These are phyloP conservation scores for Ophiostoma sp. DNA, from an alignment of 2,329 filamentous ascomycete species.

Conservation along the genomic window DNA sequence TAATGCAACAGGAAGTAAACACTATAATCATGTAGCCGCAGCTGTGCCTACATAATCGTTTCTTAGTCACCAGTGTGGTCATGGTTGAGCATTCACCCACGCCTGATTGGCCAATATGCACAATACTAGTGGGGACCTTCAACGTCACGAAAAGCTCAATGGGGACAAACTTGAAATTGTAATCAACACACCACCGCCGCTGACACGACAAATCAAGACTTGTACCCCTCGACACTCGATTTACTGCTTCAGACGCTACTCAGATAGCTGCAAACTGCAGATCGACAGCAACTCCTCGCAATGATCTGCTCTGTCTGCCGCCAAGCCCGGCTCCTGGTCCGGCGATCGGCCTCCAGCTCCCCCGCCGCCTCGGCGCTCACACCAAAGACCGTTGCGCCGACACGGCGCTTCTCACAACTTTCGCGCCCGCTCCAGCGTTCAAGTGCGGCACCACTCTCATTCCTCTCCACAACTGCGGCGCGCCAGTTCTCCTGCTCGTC, in stretches of 20 bases:
- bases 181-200: neutral
- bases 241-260: too few relatives aligned
- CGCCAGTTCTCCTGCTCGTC: neutral
- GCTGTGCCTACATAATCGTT: too few relatives aligned
- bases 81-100: neutral
- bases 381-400: neutral
- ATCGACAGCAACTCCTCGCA: too few relatives aligned
- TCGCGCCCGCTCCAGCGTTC: neutral
- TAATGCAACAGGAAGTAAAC: too few relatives aligned
- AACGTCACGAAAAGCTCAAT: conserved; percentile 12
- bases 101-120: neutral
- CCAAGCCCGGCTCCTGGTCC: conserved; percentile 19
- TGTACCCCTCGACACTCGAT: neutral
- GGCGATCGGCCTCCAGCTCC: conserved; percentile 1
- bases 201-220: neutral
- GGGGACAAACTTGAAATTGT: neutral
- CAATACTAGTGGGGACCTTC: neutral
- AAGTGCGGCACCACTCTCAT: neutral
- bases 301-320: conserved; percentile 21
- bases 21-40: too few relatives aligned
- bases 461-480: neutral
- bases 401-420: conserved; percentile 5
- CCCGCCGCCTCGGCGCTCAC: neutral
- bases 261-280: neutral
- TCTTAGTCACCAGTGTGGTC: neutral